Evolutionary conservation across 1,284 basidiomycete genomes (phyloP), one percentile per base, ranked within the genome.

Genomic region (Stereum hirsutum): DNA sequence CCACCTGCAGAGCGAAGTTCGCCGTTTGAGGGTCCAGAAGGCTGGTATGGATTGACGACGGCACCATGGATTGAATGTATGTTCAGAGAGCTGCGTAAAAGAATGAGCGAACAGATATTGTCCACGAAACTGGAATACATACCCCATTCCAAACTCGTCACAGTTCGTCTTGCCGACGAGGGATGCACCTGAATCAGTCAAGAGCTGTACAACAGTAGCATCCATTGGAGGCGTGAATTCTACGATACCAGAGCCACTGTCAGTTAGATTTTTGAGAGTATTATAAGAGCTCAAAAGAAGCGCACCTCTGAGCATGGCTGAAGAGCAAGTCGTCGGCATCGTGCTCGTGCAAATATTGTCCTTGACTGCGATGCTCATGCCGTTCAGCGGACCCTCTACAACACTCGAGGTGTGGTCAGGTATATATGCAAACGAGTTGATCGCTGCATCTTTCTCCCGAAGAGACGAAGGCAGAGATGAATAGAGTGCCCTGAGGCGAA

Each of bases 91-190:
- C 88, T 90, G 49, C 0, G 20, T 3, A 10, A 6, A 21, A n/a
- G n/a, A 44, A 24, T 24, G 50, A 12, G 11, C 6, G 4, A 25
- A 21, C 52, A 54, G 17, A 57, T 37, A 45, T 57, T 49, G 1
- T 39, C 48, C 10, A 36, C 14, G 20, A 39, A 21, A n/a, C 39
- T 20, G 23, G 27, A 39, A 36, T 6, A 60, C 70, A 15, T 49
- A 92, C 84, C 95, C 95, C 95, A 99, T 99, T 0, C 94, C 94
- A 62, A 99, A 99, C 61, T 98, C 95, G 59, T 99, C 95, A 62
- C 92, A 93, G 58, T 97, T 97, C 0, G 93, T 86, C 64, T 95
- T 95, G 2, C 91, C 93, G 0, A 84, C 57, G 11, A 98, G 75
- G 7, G 73, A 60, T 0, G 85, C 91, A 1, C 91, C 93, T 0